These are phyloP conservation scores for Agrocybe pediades DNA, from an alignment of 768 basidiomycete genomes.

Conservation along the genomic window DNA sequence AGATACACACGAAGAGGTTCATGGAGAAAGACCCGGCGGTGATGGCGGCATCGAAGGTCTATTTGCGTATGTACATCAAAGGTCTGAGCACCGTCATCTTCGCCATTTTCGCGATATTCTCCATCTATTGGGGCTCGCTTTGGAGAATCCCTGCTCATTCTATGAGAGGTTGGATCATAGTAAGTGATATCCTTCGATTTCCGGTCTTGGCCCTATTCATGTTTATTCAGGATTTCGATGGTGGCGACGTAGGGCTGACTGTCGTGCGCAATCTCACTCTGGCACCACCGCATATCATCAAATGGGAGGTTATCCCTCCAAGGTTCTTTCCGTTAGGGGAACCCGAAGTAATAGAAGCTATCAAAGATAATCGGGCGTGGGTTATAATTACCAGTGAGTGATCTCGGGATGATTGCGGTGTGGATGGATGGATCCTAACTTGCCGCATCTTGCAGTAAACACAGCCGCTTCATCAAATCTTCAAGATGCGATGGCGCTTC, in stretches of 20 bases:
- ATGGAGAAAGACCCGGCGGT: constrained; percentile 13
- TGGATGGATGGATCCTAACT: not conserved
- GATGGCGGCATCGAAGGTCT: constrained; percentile 34
- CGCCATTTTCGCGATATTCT: constrained; percentile 48
- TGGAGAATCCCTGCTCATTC: constrained; percentile 45
- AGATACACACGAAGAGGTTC: not conserved
- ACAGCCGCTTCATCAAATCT: constrained; percentile 37
- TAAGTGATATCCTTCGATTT: not conserved
- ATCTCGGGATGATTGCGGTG: not conserved
- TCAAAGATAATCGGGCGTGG: constrained; percentile 55
- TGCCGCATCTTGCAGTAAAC: constrained; percentile 34
- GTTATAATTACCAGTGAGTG: constrained; percentile 49
- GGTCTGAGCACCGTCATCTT: constrained; percentile 39
- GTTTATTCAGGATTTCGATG: constrained; percentile 57
- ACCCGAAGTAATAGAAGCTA: constrained; percentile 38
- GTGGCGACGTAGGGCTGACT: constrained; percentile 47
- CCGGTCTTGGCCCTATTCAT: not conserved
- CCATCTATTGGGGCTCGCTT: constrained; percentile 61
- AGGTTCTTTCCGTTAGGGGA: constrained; percentile 43
- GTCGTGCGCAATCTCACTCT: constrained; percentile 34
- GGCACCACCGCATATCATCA: constrained; percentile 26
- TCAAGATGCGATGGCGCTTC: constrained; percentile 33
- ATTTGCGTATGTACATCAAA: constrained; percentile 42
- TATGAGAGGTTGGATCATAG: constrained; percentile 45
- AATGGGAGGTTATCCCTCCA: constrained; percentile 42